Conservation (phyloP, 805 yeast genomes). For the Ogataea ramenticola region DNA sequence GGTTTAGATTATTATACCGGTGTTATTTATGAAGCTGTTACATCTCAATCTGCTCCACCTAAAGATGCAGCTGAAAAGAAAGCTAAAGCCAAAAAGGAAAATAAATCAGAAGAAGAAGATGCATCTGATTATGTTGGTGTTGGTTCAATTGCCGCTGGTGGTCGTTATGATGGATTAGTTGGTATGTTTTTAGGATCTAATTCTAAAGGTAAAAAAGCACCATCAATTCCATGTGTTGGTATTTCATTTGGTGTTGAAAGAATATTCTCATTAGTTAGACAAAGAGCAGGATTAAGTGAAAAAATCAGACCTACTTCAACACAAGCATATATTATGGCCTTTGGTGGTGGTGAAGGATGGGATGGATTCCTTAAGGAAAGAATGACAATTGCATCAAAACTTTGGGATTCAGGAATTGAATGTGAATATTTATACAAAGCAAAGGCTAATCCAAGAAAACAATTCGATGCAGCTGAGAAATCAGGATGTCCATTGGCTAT, state of each 20-base stretch:
- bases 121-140: slow-evolving; percentile 97
- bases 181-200: slow-evolving; percentile 89
- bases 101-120: slow-evolving; percentile 84
- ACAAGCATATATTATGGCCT: slow-evolving; percentile 94
- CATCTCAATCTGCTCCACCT: slow-evolving; percentile 95
- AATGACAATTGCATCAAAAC: slow-evolving; percentile 72
- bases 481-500: slow-evolving; percentile 87
- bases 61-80: slow-evolving; percentile 60
- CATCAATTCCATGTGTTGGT: slow-evolving; percentile 94
- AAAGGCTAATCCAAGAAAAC: slow-evolving; percentile 92
- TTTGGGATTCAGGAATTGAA: slow-evolving; percentile 88
- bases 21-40: slow-evolving; percentile 92
- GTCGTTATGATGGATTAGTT: slow-evolving; percentile 92
- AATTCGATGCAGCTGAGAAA: slow-evolving; percentile 96
- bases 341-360: slow-evolving; percentile 98
- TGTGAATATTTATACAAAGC: slow-evolving; percentile 88
- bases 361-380: slow-evolving; percentile 87
- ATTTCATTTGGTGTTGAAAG: slow-evolving; percentile 96
- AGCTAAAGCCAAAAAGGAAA: slow-evolving; percentile 16
- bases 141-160: slow-evolving; percentile 98
- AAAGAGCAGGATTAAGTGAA: slow-evolving; percentile 57
- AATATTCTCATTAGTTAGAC: slow-evolving; percentile 80
- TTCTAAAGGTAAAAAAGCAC: slow-evolving; percentile 59
- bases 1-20: slow-evolving; percentile 98
- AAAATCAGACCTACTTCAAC: slow-evolving; percentile 78